Percentiles rank a stretch among this genome's conserved stretches.
Evolutionary conservation across 2,329 filamentous ascomycete genomes (phyloP).

Genomic region (Leptographium lundbergii): DNA sequence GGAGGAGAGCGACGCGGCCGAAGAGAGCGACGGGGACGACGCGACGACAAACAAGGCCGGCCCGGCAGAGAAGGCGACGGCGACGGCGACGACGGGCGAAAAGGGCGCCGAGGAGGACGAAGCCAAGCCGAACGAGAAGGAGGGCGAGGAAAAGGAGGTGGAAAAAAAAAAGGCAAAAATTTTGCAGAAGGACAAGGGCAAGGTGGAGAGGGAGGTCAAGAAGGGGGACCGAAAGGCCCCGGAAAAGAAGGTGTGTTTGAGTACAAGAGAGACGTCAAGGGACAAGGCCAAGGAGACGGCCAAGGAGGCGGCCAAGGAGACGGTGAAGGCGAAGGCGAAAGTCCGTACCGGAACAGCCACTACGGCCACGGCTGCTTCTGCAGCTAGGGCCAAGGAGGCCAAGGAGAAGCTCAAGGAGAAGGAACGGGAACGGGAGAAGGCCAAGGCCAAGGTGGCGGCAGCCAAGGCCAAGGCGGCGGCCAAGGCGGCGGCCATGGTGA

Average conservation of each 20-base stretch:
- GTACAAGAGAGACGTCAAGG: too few species aligned
- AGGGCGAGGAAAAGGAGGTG: conserved; percentile 12
- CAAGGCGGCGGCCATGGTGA: neutral
- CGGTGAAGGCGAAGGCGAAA: neutral
- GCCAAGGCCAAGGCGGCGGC: neutral
- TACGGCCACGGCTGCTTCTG: neutral
- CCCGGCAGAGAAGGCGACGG: neutral
- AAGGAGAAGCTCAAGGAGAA: neutral
- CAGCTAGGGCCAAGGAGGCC: neutral
- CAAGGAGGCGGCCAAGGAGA: neutral
- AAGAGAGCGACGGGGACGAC: neutral
- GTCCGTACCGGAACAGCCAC: neutral
- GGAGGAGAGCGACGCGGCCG: neutral
- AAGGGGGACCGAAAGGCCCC: neutral
- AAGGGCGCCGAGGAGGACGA: neutral
- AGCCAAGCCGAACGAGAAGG: conserved; percentile 14
- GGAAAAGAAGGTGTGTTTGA: neutral
- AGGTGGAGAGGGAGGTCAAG: neutral
- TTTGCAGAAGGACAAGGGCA: neutral
- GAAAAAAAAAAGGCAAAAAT: neutral
- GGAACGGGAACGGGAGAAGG: neutral
- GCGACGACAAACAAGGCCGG: neutral
- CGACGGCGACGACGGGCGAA: neutral
- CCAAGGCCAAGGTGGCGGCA: neutral
- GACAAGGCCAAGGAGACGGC: neutral